These are phyloP conservation scores for Hippophae rhamnoides DNA, from an alignment of 306 rosid genomes.

Conservation along the genomic window DNA sequence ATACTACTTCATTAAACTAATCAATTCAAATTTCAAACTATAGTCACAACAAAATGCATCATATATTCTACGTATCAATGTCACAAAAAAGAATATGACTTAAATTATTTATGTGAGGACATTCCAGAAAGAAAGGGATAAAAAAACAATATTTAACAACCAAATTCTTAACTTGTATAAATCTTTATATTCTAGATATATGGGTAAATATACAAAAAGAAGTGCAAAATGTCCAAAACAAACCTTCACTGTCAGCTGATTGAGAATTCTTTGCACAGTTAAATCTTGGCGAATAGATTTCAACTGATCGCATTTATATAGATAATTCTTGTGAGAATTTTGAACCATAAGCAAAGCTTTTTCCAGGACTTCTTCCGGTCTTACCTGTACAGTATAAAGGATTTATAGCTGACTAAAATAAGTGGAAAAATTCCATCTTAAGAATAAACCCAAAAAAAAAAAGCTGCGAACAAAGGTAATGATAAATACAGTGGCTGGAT, in stretches of 20 bases:
- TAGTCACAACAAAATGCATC: no score
- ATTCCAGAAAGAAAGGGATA: no score
- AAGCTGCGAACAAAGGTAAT: conserved; percentile 2
- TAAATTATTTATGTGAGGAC: no score
- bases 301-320: conserved; percentile 87
- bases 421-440: not conserved
- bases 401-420: conserved; percentile 1
- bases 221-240: conserved; percentile 16
- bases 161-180: no score
- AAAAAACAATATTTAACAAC: no score
- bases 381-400: conserved; percentile 49
- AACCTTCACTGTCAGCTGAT: conserved; percentile 91
- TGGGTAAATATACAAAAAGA: no score
- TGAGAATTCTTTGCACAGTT: conserved; percentile 83
- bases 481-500: conserved; percentile 70
- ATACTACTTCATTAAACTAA: no score
- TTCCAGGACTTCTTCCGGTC: conserved; percentile 97
- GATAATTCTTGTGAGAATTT: conserved; percentile 82
- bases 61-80: no score
- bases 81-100: no score
- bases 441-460: not conserved
- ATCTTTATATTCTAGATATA: no score
- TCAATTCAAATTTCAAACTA: no score
- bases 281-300: conserved; percentile 98
- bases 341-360: conserved; percentile 80